These are phyloP conservation scores for Metarhizium guizhouense DNA, from an alignment of 2,329 filamentous ascomycete species.

Conservation along the genomic window DNA sequence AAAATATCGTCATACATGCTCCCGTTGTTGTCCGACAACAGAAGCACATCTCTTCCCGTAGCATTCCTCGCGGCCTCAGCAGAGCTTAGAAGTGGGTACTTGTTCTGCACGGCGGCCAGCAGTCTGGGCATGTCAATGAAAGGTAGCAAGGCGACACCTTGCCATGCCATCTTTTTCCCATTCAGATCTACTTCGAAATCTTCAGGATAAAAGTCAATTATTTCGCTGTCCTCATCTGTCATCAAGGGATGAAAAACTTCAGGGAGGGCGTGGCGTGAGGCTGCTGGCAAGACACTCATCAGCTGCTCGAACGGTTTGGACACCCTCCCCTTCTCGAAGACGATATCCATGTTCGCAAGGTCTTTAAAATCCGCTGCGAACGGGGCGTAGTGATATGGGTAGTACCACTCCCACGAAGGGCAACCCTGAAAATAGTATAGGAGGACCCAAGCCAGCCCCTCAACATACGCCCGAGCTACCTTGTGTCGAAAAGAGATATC, in stretches of 20 bases:
- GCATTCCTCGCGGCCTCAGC: conserved; percentile 74
- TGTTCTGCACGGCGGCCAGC: conserved; percentile 70
- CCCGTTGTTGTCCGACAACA: conserved; percentile 76
- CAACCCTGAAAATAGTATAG: conserved; percentile 98
- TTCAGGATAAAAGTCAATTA: conserved; percentile 95
- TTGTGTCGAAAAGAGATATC: conserved; percentile 81
- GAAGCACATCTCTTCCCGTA: conserved; percentile 69
- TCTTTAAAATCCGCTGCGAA: conserved; percentile 93
- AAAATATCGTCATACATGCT: conserved; percentile 76
- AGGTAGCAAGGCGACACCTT: conserved; percentile 84
- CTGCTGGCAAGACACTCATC: conserved; percentile 94
- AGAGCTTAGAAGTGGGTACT: conserved; percentile 68
- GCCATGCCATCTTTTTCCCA: conserved; percentile 98
- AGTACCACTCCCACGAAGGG: conserved; percentile 98
- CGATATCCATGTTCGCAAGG: conserved; percentile 66
- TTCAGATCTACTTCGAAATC: conserved; percentile 92
- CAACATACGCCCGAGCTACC: conserved; percentile 85
- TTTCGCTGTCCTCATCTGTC: conserved; percentile 78
- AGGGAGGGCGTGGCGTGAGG: conserved; percentile 85
- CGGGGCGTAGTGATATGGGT: conserved; percentile 95
- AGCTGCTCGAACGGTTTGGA: conserved; percentile 94
- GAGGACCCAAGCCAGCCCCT: conserved; percentile 91
- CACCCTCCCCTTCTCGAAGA: conserved; percentile 74
- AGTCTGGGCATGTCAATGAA: conserved; percentile 93
- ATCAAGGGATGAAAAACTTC: conserved; percentile 84